Base-by-base conservation (phyloP, 139 green algal genomes). In the Tetradesmus obliquus region DNA sequence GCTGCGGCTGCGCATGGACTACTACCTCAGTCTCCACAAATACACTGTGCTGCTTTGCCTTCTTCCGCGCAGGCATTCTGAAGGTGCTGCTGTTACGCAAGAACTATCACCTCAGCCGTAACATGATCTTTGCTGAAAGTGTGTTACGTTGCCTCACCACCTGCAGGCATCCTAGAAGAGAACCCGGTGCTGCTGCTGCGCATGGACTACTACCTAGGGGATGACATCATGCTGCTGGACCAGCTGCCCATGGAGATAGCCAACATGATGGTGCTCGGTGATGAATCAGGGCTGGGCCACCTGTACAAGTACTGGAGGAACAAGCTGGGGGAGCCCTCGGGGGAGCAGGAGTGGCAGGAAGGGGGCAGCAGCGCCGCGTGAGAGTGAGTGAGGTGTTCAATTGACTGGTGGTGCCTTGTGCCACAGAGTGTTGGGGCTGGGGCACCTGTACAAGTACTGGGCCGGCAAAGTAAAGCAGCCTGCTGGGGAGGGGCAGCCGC, bases 161-260 rank as follows among this genome's bases (percentile, higher is more conserved):
- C 45, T 91, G 54, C 57, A 91, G 74, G 87, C 32, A 86, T 91
- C 9, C 22, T 91, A 82, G 55, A 91, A 32, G 76, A 91, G 5
- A 87, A 86, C 57, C 76, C 88, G 0, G 58, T 54, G 22, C 71
- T 91, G 76, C 79, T 91, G n/a, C 19, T 87, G 15, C 7, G 88
- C 7, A 91, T 91, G 88, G 76, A 86, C 32, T 91, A 91, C 74
- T 91, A 91, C 88, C 32, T 91, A 3, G 53, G n/a, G 0, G 53
- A 84, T 10, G 7, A 79, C 13, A 9, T 86, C 3, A 45, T 6
- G 6, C 76, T 91, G 9, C 55, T 91, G 13, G 88, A 91, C 62
- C 9, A 91, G 5, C 55, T 91, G 88, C 88, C 76, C 9, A 91
- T 91, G 51, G 76, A 91, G 71, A 85, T 91, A 15, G 62, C 84